A percentile compares a stretch with the other conserved stretches of the same genome.
Conservation (phyloP, 1,284 basidiomycete genomes). For the Trametes versicolor region DNA sequence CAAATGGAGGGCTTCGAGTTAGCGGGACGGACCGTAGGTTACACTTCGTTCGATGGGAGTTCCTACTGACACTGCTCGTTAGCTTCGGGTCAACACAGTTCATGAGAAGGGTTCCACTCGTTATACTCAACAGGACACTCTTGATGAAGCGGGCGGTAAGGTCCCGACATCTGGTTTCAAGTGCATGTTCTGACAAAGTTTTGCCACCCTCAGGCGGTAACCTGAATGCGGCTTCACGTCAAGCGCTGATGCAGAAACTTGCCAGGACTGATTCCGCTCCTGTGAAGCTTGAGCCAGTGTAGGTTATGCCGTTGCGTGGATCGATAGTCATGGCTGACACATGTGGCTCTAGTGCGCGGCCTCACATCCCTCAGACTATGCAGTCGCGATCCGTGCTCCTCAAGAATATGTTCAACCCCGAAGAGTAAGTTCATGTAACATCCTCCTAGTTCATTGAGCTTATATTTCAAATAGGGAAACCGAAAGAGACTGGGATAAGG, state of each 20-base stretch:
- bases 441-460: not conserved
- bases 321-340: not conserved
- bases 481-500: constrained; percentile 95
- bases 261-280: constrained; percentile 85
- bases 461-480: constrained; percentile 76
- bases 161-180: constrained; percentile 3
- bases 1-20: constrained; percentile 99
- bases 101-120: constrained; percentile 86
- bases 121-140: constrained; percentile 80
- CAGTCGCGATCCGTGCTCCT: constrained; percentile 87
- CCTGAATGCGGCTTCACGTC: constrained; percentile 94
- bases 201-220: constrained; percentile 71
- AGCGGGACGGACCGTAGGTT: constrained; percentile 87
- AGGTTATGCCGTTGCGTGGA: constrained; percentile 39
- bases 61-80: constrained; percentile 4
- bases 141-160: constrained; percentile 85
- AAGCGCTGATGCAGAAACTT: constrained; percentile 99
- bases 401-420: constrained; percentile 97
- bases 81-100: constrained; percentile 92
- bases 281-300: constrained; percentile 68
- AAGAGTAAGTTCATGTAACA: constrained; percentile 70
- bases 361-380: constrained; percentile 80
- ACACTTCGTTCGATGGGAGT: constrained; percentile 14
- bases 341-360: constrained; percentile 56
- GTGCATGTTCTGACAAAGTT: constrained; percentile 3